These are phyloP conservation scores for Stenogyne calaminthoides DNA, from an alignment of 305 asterid species.

Conservation along the genomic window DNA sequence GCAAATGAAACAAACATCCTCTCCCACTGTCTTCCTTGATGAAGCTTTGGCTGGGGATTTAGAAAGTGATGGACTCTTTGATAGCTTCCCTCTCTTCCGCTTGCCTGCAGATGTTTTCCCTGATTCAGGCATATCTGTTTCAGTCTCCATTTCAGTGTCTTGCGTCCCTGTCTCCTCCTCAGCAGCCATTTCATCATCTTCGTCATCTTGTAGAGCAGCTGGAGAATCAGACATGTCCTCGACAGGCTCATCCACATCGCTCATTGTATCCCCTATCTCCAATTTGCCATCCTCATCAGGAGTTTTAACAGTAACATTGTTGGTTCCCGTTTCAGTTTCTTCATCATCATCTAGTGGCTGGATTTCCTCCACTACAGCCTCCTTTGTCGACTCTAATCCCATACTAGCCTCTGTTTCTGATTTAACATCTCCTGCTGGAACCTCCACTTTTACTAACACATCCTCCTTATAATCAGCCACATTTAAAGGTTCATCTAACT, in stretches of 20 bases:
- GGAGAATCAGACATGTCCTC: conserved; percentile 54
- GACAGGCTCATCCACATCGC: conserved; percentile 51
- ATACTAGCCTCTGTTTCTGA: conserved; percentile 37
- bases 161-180: conserved; percentile 65
- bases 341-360: conserved; percentile 40
- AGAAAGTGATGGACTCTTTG: conserved; percentile 48
- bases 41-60: conserved; percentile 52
- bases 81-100: conserved; percentile 67
- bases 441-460: conserved; percentile 33
- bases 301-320: conserved; percentile 33
- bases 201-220: conserved; percentile 54
- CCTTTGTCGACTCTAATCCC: conserved; percentile 33
- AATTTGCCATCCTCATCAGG: conserved; percentile 41
- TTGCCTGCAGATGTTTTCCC: conserved; percentile 64
- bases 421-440: conserved; percentile 33
- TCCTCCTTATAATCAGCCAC: conserved; percentile 34
- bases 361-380: conserved; percentile 29
- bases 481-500: conserved; percentile 30
- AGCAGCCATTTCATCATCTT: conserved; percentile 54
- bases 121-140: conserved; percentile 68
- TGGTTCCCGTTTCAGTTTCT: conserved; percentile 32
- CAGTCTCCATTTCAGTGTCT: conserved; percentile 84
- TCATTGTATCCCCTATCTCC: conserved; percentile 49
- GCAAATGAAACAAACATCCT: conserved; percentile 98
- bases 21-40: conserved; percentile 61